Evolutionary conservation across 495 filamentous ascomycete species (phyloP).

Genomic region (Pyronema omphalodes): DNA sequence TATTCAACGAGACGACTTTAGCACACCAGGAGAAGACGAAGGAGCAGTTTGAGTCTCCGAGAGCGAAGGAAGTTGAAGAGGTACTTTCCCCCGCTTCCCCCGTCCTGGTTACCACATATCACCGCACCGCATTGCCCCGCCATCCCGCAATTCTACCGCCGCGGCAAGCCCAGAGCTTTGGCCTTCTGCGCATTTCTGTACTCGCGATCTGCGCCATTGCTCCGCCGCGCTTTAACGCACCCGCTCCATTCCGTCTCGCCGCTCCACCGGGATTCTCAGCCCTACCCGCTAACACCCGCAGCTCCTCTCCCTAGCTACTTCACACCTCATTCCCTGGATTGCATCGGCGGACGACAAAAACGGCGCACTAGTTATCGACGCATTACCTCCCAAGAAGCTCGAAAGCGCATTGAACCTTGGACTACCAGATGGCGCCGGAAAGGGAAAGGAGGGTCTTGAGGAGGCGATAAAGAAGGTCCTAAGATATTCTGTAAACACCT

Average conservation of each 20-base stretch:
- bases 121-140: not conserved
- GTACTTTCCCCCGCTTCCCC: not conserved
- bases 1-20: no score
- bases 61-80: conserved; percentile 3
- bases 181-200: no score
- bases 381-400: conserved; percentile 52
- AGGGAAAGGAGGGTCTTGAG: conserved; percentile 54
- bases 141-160: not conserved
- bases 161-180: no score
- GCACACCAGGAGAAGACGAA: no score
- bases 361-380: conserved; percentile 38
- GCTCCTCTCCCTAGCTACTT: conserved; percentile 20
- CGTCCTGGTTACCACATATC: not conserved
- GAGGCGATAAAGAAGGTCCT: conserved; percentile 46
- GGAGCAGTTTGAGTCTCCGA: not conserved
- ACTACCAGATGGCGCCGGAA: conserved; percentile 42
- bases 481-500: conserved; percentile 79
- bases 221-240: no score
- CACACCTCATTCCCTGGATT: conserved; percentile 19
- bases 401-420: conserved; percentile 42
- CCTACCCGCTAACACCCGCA: not conserved
- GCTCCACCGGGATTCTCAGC: no score
- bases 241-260: no score
- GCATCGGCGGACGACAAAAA: conserved; percentile 16
- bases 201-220: no score